Conservation (phyloP, 208 protist genomes). For the Borovskyia barvae region DNA sequence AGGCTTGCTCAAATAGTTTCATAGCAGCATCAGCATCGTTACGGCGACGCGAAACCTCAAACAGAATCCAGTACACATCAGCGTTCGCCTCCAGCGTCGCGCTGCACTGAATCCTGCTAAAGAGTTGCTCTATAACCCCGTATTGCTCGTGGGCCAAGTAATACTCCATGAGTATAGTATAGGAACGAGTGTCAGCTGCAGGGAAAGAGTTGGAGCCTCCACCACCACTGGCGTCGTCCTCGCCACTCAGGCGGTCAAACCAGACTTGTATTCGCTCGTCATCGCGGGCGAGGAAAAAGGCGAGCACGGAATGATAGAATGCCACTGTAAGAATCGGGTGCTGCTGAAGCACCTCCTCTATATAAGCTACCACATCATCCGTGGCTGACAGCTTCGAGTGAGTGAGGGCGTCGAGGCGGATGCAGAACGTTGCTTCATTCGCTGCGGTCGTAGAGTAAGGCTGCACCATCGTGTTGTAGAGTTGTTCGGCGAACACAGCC, state of each 20-base stretch:
- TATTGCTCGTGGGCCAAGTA: slow-evolving; percentile 38
- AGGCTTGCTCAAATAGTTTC: slow-evolving; percentile 73
- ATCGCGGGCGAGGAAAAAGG: slow-evolving; percentile 35
- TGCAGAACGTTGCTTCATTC: slow-evolving; percentile 70
- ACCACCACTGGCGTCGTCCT: neutral
- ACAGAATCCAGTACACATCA: slow-evolving; percentile 60
- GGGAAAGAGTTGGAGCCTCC: neutral
- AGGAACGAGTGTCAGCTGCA: slow-evolving; percentile 47
- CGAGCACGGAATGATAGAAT: slow-evolving; percentile 59
- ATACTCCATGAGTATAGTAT: slow-evolving; percentile 63
- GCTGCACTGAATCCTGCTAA: slow-evolving; percentile 56
- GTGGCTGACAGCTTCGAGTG: slow-evolving; percentile 24
- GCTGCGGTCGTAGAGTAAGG: slow-evolving; percentile 43
- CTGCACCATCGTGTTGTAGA: slow-evolving; percentile 20
- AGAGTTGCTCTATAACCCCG: slow-evolving; percentile 53
- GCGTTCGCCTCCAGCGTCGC: slow-evolving; percentile 49
- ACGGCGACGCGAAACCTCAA: slow-evolving; percentile 45
- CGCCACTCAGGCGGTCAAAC: slow-evolving; percentile 44
- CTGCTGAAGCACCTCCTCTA: slow-evolving; percentile 11
- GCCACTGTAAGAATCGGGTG: slow-evolving; percentile 16
- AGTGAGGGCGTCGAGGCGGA: slow-evolving; percentile 53
- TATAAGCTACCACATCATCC: slow-evolving; percentile 26
- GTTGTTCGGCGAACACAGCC: slow-evolving; percentile 9
- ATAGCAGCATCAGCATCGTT: slow-evolving; percentile 34
- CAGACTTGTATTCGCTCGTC: slow-evolving; percentile 44